Evolutionary conservation across 1,284 basidiomycete genomes (phyloP).

Genomic region (Cutaneotrichosporon curvatum): DNA sequence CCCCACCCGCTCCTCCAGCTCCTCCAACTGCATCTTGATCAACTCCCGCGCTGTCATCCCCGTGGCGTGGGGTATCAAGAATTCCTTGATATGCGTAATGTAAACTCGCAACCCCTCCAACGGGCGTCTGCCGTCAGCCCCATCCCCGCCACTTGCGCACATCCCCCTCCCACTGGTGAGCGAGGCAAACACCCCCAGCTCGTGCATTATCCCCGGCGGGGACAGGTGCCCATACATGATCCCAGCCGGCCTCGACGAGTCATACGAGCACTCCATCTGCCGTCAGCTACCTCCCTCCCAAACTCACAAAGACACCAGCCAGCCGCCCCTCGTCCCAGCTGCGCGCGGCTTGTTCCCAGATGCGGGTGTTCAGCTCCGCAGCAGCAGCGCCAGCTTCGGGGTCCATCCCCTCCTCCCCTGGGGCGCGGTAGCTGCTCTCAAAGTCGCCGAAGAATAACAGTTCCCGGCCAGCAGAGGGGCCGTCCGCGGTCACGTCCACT

Average conservation of each 20-base stretch:
- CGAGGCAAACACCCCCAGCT: slow-evolving; percentile 31
- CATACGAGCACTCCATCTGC: slow-evolving; percentile 47
- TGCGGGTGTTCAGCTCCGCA: slow-evolving; percentile 20
- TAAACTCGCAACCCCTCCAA: slow-evolving; percentile 34
- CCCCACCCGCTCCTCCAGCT: slow-evolving; percentile 20
- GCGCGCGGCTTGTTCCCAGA: slow-evolving; percentile 40
- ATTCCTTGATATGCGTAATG: slow-evolving; percentile 44
- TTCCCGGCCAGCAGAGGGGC: slow-evolving; percentile 17
- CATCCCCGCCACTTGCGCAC: not conserved
- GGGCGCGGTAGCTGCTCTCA: slow-evolving; percentile 24
- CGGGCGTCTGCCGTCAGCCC: slow-evolving; percentile 15
- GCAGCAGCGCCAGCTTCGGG: slow-evolving; percentile 12
- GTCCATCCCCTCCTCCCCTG: slow-evolving; percentile 20
- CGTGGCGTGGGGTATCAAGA: slow-evolving; percentile 34
- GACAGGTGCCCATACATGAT: slow-evolving; percentile 44
- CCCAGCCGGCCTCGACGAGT: slow-evolving; percentile 30
- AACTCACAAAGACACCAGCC: slow-evolving; percentile 41
- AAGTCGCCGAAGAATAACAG: slow-evolving; percentile 46
- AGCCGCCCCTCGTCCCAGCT: slow-evolving; percentile 30
- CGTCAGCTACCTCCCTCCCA: not conserved
- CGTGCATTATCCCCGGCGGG: slow-evolving; percentile 36
- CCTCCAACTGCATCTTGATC: slow-evolving; percentile 30
- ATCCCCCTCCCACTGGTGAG: slow-evolving; percentile 10
- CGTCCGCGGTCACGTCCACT: not conserved
- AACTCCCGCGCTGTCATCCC: slow-evolving; percentile 31